Evolutionary conservation across 352 stramenopile genomes (phyloP).

Genomic region (Aphanomyces invadans): DNA sequence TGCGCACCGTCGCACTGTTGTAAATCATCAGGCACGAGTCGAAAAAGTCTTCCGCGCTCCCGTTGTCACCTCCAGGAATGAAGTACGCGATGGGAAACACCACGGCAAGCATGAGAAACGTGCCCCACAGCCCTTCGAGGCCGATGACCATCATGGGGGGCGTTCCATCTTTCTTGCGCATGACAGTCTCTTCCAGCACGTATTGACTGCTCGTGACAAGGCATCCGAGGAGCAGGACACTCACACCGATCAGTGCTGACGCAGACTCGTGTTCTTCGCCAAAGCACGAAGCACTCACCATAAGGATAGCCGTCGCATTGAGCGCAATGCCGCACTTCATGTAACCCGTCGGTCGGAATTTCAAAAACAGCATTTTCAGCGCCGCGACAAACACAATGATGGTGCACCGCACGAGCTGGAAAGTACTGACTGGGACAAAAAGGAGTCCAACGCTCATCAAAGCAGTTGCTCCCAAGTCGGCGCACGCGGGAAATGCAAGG

Average conservation of each 20-base stretch:
- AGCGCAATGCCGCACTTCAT: slow-evolving; percentile 79
- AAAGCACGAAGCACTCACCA: slow-evolving; percentile 51
- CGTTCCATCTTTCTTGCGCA: slow-evolving; percentile 54
- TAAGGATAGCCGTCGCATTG: slow-evolving; percentile 70
- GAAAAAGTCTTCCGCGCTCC: slow-evolving; percentile 47
- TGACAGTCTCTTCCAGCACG: slow-evolving; percentile 86
- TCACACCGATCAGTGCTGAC: slow-evolving; percentile 46
- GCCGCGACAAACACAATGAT: slow-evolving; percentile 86
- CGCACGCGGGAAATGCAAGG: slow-evolving; percentile 55
- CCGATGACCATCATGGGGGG: slow-evolving; percentile 78
- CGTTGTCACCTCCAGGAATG: slow-evolving; percentile 66
- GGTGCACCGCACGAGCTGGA: slow-evolving; percentile 65
- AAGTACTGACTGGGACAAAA: slow-evolving; percentile 50
- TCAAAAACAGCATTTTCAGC: slow-evolving; percentile 72
- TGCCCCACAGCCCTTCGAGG: slow-evolving; percentile 84
- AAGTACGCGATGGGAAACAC: slow-evolving; percentile 61
- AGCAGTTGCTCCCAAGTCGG: slow-evolving; percentile 62
- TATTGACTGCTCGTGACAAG: slow-evolving; percentile 74
- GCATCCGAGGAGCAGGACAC: slow-evolving; percentile 63
- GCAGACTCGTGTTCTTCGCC: slow-evolving; percentile 24
- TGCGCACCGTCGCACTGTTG: slow-evolving; percentile 14
- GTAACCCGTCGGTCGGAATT: slow-evolving; percentile 46
- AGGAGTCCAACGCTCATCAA: slow-evolving; percentile 73
- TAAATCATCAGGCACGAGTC: slow-evolving; percentile 25
- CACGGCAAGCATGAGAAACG: slow-evolving; percentile 58